Evolutionary conservation across 139 green algal genomes (phyloP), one percentile per base, ranked within the genome.

Genomic region (Dunaliella sp.): DNA sequence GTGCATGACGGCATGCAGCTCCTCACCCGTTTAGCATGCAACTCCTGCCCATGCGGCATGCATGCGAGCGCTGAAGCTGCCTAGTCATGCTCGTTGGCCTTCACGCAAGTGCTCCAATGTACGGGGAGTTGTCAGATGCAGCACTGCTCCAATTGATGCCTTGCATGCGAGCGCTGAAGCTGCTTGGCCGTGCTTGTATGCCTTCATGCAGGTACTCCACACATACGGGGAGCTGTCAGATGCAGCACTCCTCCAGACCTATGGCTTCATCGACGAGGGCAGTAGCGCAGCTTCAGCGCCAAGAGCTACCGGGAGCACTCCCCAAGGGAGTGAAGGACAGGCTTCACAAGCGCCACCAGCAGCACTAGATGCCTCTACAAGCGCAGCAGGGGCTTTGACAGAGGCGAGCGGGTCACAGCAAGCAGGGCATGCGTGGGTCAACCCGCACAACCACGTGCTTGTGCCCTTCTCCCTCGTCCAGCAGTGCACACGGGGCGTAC

Each of bases 61-160:
- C n/a, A n/a, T n/a, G n/a, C n/a, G n/a, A n/a, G n/a, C n/a, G n/a
- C n/a, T n/a, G n/a, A n/a, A n/a, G n/a, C n/a, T n/a, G n/a, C n/a
- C n/a, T n/a, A n/a, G n/a, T n/a, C n/a, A n/a, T n/a, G n/a, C n/a
- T n/a, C n/a, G n/a, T n/a, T n/a, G n/a, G n/a, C n/a, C 74, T 35
- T 21, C 21, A 34, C 30, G 38, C 84, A 95, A 86, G 85, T 97
- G 16, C 82, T 96, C 57, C 89, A 94, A 93, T 88, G 24, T 97
- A 96, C 86, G 94, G 94, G 34, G 90, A 94, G 75, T 88, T 96
- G 82, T 90, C 85, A 32, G 92, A 96, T 84, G 89, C 90, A 7
- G 87, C 95, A 87, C 90, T 96, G 78, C 88, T 97, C 79, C 89
- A 93, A n/a, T n/a, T n/a, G n/a, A n/a, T n/a, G n/a, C n/a, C n/a